Percentiles rank a stretch among this genome's conserved stretches.
These are phyloP conservation scores for Jaminaea rosea DNA, from an alignment of 1,284 basidiomycete species.

Conservation along the genomic window DNA sequence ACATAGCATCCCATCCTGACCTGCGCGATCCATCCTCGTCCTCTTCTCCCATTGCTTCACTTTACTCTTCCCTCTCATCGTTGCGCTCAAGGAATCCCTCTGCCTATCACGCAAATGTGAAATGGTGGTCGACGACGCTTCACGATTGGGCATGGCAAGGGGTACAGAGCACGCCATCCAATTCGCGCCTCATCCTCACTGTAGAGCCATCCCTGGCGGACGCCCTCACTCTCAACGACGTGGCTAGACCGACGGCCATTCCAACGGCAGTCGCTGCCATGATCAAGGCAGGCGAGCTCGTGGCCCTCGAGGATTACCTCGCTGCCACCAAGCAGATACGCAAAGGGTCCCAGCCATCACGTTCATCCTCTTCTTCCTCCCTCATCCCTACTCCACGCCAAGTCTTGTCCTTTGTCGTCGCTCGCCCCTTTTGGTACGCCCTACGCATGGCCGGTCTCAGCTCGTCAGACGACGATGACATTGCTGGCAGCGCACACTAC, in stretches of 20 bases:
- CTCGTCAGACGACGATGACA: too few relatives aligned
- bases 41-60: slow-evolving; percentile 56
- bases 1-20: slow-evolving; percentile 14
- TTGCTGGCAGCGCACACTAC: slow-evolving; percentile 52
- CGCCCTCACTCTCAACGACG: slow-evolving; percentile 44
- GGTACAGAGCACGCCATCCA: slow-evolving; percentile 7
- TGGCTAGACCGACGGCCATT: slow-evolving; percentile 71
- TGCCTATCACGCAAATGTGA: slow-evolving; percentile 68
- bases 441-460: slow-evolving; percentile 67
- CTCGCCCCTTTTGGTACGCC: slow-evolving; percentile 55
- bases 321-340: slow-evolving; percentile 59
- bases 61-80: slow-evolving; percentile 77
- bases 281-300: slow-evolving; percentile 45
- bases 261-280: slow-evolving; percentile 63
- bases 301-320: slow-evolving; percentile 58
- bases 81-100: slow-evolving; percentile 76
- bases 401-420: slow-evolving; percentile 4
- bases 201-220: slow-evolving; percentile 50
- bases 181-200: slow-evolving; percentile 58
- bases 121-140: slow-evolving; percentile 75
- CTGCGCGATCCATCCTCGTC: slow-evolving; percentile 13
- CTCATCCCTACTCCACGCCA: slow-evolving; percentile 6
- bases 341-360: slow-evolving; percentile 53
- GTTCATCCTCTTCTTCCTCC: neutral
- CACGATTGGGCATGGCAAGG: slow-evolving; percentile 54